Conservation (phyloP, 768 basidiomycete genomes). For the Tylopilus vinaceipallidus region DNA sequence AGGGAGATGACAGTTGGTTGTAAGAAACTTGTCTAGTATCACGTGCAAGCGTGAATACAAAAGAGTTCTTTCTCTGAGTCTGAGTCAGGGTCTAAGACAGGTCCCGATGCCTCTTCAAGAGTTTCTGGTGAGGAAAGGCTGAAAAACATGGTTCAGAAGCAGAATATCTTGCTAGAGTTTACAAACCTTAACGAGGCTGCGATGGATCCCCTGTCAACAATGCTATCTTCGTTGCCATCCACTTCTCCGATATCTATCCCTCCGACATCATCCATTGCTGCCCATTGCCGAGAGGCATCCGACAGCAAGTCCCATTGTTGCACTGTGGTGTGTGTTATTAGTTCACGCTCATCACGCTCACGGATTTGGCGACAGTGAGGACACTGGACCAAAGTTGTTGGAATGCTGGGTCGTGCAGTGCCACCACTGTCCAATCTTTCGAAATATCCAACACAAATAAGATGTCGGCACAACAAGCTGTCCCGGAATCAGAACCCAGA, state of each 20-base stretch:
- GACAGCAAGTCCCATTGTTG: conserved; percentile 21
- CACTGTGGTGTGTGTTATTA: conserved; percentile 12
- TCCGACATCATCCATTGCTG: conserved; percentile 1
- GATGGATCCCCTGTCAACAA: neutral
- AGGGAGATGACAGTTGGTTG: conserved; percentile 20
- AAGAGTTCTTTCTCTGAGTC: neutral
- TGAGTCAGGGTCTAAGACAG: conserved; percentile 8
- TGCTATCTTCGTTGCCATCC: conserved; percentile 6
- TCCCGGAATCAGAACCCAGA: conserved; percentile 1
- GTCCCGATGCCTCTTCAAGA: neutral
- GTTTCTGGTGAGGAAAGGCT: conserved; percentile 4
- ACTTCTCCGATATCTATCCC: conserved; percentile 12
- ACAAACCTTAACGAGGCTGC: conserved; percentile 13
- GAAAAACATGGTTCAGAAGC: conserved; percentile 7
- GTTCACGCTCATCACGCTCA: conserved; percentile 14
- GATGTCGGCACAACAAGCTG: conserved; percentile 17
- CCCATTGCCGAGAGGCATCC: conserved; percentile 19
- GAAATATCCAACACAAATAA: conserved; percentile 18
- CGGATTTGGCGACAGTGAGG: conserved; percentile 19
- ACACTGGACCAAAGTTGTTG: conserved; percentile 9
- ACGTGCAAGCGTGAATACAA: neutral
- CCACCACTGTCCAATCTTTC: neutral
- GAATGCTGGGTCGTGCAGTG: neutral
- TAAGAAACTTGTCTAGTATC: conserved; percentile 11
- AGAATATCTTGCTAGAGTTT: neutral